phyloP scores from a whole-genome alignment of 2,329 filamentous ascomycete species.

The Calonectria multiphialidica region DNA sequence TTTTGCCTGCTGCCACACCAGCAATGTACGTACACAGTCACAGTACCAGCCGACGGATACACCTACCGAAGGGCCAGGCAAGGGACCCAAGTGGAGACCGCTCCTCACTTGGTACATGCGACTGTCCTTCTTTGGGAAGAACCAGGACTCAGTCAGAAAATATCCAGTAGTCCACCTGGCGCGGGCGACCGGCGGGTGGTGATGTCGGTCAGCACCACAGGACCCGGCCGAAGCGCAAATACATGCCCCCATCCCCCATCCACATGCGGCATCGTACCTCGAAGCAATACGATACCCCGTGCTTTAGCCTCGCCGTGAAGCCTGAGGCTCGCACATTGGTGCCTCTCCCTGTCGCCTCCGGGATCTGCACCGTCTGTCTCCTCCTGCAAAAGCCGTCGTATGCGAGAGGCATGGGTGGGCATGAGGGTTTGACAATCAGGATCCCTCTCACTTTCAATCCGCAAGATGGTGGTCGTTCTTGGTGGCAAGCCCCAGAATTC shows the following conservation, averaged over 20 bases:
- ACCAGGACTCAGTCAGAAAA: conserved; percentile 21
- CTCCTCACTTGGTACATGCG: conserved; percentile 9
- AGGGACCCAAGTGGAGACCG: conserved; percentile 17
- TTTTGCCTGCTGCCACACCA: conserved; percentile 8
- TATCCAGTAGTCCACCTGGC: neutral
- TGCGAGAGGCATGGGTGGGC: too few relatives aligned
- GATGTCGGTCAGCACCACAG: conserved; percentile 25
- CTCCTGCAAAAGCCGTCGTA: neutral
- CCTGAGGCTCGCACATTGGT: conserved; percentile 31
- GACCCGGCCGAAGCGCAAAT: conserved; percentile 18
- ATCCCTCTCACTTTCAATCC: neutral
- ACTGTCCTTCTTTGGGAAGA: conserved; percentile 24
- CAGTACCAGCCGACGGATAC: neutral
- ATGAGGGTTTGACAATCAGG: neutral
- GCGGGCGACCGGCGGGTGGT: conserved; percentile 25
- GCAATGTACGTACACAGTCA: neutral
- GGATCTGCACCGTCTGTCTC: neutral
- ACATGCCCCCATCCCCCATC: conserved; percentile 12
- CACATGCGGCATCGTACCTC: neutral
- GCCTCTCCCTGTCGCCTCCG: conserved; percentile 25
- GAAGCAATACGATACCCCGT: conserved; percentile 37
- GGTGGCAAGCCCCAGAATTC: neutral
- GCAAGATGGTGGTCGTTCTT: conserved; percentile 5
- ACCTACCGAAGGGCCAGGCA: conserved; percentile 22
- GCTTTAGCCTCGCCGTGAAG: conserved; percentile 32